phyloP scores from a whole-genome alignment of 179 eudicot genomes.

The Beta lomatogona region DNA sequence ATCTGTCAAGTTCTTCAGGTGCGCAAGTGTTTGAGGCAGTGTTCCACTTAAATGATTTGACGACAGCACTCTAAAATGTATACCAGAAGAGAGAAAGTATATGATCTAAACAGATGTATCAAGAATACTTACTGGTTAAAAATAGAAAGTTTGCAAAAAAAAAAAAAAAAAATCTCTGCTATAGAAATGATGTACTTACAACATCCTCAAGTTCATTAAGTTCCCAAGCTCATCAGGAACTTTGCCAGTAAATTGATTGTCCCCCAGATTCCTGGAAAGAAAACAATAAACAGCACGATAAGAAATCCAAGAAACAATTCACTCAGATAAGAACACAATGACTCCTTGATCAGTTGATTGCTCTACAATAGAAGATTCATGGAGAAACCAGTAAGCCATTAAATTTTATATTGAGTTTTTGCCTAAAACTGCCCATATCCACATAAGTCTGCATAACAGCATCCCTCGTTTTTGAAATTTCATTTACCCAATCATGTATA shows the following conservation, averaged over 20 bases:
- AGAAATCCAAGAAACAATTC: slow-evolving; percentile 4
- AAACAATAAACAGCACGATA: slow-evolving; percentile 1
- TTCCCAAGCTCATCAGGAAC: slow-evolving; percentile 62
- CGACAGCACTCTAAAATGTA: slow-evolving; percentile 55
- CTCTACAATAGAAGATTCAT: neutral
- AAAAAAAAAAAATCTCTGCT: neutral
- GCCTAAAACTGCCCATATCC: neutral
- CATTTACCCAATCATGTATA: neutral
- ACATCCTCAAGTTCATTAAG: slow-evolving; percentile 44
- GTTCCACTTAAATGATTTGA: slow-evolving; percentile 62
- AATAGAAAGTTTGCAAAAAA: slow-evolving; percentile 12
- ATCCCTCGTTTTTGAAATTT: neutral
- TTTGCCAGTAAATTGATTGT: slow-evolving; percentile 62
- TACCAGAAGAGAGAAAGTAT: slow-evolving; percentile 10
- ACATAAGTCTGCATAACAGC: neutral
- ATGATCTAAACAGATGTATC: neutral
- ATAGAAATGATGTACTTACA: slow-evolving; percentile 44
- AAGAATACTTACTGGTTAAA: neutral
- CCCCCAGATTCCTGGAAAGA: slow-evolving; percentile 61
- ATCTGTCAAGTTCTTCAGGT: slow-evolving; percentile 52
- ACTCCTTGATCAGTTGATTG: neutral
- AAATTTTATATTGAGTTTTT: neutral
- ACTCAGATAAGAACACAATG: neutral
- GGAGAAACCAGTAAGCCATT: neutral
- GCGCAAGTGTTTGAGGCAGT: slow-evolving; percentile 57